Base-by-base conservation (phyloP, 352 stramenopile species). In the Phytophthora pluvialis region DNA sequence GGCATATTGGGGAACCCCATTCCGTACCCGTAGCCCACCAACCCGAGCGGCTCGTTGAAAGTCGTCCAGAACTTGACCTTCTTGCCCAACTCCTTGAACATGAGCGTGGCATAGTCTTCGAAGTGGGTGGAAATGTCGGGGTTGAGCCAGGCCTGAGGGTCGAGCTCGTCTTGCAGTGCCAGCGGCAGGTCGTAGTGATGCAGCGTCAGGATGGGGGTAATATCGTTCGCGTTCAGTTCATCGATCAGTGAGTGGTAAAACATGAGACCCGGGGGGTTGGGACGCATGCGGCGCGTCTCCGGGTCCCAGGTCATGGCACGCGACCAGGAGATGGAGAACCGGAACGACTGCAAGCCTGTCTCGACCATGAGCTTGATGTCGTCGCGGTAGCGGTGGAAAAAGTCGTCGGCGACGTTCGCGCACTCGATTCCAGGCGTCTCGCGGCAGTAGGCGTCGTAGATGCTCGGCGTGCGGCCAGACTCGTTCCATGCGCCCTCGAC, bases 101-200 rank as follows among this genome's bases (percentile, higher is more conserved):
- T 98, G 61, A 68, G 97, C 51, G 49, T 65, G 48, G 94, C 88
- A 66, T 98, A 99, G 29, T 90, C 64, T 15, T 81, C 77, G 60
- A 96, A 97, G 40, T 84, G 70, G 10, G 74, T 70, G 2, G 89
- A 75, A 28, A 90, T 81, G 29, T 75, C 66, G 9, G 56, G 58
- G 33, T 80, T 84, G n/a, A 86, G 60, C 73, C 74, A 91, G 5
- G 64, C 64, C 8, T 67, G 77, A 7, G 71, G 71, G 7, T 76
- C 50, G 51, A 92, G 88, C 42, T 88, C 72, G 28, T 88, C 75
- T 55, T 98, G 71, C 7, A 98, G 67, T 26, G 66, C 61, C 50
- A 96, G 72, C 8, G 96, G 96, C 13, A 98, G 63, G 73, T 98
- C 94, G 92, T 94, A 98, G 69, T 98, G 94, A 65, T 97, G 98